These are phyloP conservation scores for Patellifolia procumbens DNA, from an alignment of 179 eudicot species.

Conservation along the genomic window DNA sequence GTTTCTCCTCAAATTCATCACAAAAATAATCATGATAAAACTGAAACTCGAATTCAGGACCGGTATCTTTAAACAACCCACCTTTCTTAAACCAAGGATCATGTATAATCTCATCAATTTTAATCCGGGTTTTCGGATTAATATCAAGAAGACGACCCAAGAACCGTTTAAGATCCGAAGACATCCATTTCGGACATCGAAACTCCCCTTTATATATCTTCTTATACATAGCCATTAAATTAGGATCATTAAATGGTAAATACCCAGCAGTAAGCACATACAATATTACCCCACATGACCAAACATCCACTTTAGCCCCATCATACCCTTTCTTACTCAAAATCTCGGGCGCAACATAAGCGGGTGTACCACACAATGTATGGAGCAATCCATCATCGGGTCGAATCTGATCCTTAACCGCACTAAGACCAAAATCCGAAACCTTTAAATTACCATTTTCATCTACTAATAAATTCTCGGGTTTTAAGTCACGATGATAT, in stretches of 20 bases:
- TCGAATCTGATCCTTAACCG: conserved; percentile 22
- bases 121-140: conserved; percentile 34
- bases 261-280: conserved; percentile 43
- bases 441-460: conserved; percentile 43
- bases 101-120: conserved; percentile 34
- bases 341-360: conserved; percentile 53
- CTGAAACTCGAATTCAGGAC: conserved; percentile 6
- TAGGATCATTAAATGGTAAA: conserved; percentile 45
- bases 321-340: conserved; percentile 45
- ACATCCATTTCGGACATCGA: conserved; percentile 48
- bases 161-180: conserved; percentile 37
- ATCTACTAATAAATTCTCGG: conserved; percentile 42
- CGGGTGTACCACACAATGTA: conserved; percentile 49
- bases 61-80: conserved; percentile 11
- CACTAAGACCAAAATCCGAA: conserved; percentile 47
- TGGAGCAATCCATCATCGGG: conserved; percentile 29
- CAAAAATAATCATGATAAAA: not conserved
- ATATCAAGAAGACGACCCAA: conserved; percentile 39
- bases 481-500: conserved; percentile 48
- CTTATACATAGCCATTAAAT: conserved; percentile 47
- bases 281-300: conserved; percentile 50
- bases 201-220: conserved; percentile 47
- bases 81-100: conserved; percentile 44
- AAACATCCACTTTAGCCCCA: conserved; percentile 40
- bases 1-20: not conserved